Evolutionary conservation across 257 asterid genomes (phyloP).

Genomic region (Solanum sitiens): DNA sequence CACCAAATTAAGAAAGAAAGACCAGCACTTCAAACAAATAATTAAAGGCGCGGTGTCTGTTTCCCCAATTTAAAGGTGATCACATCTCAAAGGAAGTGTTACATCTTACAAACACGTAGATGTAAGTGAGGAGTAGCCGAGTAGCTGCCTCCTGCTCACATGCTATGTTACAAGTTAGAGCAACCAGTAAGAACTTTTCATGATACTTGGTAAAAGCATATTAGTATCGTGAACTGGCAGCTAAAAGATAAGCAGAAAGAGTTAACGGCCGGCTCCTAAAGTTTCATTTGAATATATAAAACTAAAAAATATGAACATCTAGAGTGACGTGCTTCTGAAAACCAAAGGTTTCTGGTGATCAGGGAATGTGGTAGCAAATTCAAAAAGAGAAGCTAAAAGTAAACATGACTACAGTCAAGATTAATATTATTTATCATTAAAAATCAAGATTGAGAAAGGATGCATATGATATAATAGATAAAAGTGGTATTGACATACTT

Average conservation of each 20-base stretch:
- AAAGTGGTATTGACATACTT: slow-evolving; percentile 9
- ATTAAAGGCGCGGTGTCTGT: neutral
- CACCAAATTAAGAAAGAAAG: neutral
- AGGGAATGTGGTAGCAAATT: neutral
- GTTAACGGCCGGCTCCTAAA: neutral
- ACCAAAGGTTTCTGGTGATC: neutral
- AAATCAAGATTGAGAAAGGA: neutral
- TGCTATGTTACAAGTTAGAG: neutral
- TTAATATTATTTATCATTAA: neutral
- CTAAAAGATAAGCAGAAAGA: neutral
- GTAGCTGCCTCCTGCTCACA: neutral
- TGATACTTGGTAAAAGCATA: neutral
- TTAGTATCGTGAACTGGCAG: neutral
- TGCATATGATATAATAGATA: neutral
- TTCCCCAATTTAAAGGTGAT: neutral
- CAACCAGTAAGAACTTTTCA: neutral
- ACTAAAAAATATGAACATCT: neutral
- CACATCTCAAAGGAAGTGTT: neutral
- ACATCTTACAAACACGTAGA: neutral
- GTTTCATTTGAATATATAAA: neutral
- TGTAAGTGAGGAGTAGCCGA: neutral
- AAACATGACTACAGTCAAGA: neutral
- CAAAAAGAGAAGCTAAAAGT: neutral
- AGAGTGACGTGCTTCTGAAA: neutral
- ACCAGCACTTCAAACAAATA: neutral